phyloP scores from a whole-genome alignment of 2,329 filamentous ascomycete genomes.

The Lithohypha guttulata region DNA sequence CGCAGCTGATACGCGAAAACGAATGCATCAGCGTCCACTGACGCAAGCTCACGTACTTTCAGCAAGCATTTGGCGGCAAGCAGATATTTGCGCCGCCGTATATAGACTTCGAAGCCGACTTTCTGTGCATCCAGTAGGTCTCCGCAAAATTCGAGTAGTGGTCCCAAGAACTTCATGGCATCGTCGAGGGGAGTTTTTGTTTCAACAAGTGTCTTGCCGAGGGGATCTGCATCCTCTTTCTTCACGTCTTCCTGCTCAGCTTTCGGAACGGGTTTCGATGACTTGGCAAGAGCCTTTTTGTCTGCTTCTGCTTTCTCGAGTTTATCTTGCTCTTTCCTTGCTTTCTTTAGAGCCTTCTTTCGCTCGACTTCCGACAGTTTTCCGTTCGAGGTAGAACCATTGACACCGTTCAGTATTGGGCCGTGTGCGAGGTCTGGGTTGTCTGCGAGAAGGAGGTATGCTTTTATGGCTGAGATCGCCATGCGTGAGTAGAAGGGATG shows the following conservation, averaged over 20 bases:
- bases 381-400: conserved; percentile 40
- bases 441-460: conserved; percentile 72
- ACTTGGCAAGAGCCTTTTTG: conserved; percentile 76
- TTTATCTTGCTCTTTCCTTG: conserved; percentile 66
- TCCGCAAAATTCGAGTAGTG: conserved; percentile 71
- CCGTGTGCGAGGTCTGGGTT: conserved; percentile 57
- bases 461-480: conserved; percentile 66
- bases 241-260: conserved; percentile 49
- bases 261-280: conserved; percentile 51
- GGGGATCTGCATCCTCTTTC: conserved; percentile 84
- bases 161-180: conserved; percentile 74
- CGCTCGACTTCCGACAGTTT: conserved; percentile 50
- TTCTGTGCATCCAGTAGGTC: conserved; percentile 72
- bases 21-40: conserved; percentile 60
- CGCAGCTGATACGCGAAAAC: conserved; percentile 63
- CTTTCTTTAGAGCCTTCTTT: conserved; percentile 85
- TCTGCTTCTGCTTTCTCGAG: conserved; percentile 70
- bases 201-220: conserved; percentile 66
- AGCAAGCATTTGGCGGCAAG: conserved; percentile 79
- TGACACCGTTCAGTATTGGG: conserved; percentile 44
- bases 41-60: conserved; percentile 58
- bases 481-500: conserved; percentile 87
- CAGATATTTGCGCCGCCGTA: conserved; percentile 78
- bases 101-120: conserved; percentile 80
- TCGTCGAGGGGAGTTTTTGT: conserved; percentile 76